Base-by-base conservation (phyloP, 1,139 yeast species). In the Yamadazyma jaroonii region DNA sequence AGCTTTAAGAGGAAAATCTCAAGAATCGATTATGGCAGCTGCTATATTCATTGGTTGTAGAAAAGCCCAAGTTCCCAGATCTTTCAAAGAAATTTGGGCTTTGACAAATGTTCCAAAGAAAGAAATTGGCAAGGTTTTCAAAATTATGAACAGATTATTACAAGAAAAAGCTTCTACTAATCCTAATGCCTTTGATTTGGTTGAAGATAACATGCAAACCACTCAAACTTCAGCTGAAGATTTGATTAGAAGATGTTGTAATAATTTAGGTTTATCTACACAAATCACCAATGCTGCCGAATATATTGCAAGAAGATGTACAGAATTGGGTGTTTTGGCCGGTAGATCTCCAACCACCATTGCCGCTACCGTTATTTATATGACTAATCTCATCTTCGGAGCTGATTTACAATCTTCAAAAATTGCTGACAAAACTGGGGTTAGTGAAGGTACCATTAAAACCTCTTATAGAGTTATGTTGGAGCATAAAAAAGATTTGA, bases 291-390 rank as follows among this genome's bases (percentile, higher is more conserved):
- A 89, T 48, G 95, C 96, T 4, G 96, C 98, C 3, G 97, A 92
- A 60, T 79, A 84, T 53, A 88, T 92, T 50, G 97, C 96, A 2
- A 79, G 89, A 57, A 76, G 82, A 46, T 88, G 95, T 53, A 87
- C 88, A 54, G 96, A 86, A 42, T 84, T 84, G 43, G 97, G 97
- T 38, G 95, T 94, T 22, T 73, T 92, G 55, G 97, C 96, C 7
- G 98, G 98, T 52, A 79, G 97, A 50, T 88, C 97, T 1, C 98
- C 98, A 24, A 90, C 92, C 36, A 92, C 98, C 27, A 88, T 92
- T 54, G 97, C 98, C 0, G 97, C 97, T 6, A 95, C 97, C 0
- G 96, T 95, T 3, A 92, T 92, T 37, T 92, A 90, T 63, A 84
- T 92, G 86, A 89, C 97, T 4, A 85, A 94, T 5, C 68, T 86